A percentile compares a stretch with the other conserved stretches of the same genome.
Conservation (phyloP, 225 moss, liverwort and hornwort species). For the Pseudoscleropodium purum region DNA sequence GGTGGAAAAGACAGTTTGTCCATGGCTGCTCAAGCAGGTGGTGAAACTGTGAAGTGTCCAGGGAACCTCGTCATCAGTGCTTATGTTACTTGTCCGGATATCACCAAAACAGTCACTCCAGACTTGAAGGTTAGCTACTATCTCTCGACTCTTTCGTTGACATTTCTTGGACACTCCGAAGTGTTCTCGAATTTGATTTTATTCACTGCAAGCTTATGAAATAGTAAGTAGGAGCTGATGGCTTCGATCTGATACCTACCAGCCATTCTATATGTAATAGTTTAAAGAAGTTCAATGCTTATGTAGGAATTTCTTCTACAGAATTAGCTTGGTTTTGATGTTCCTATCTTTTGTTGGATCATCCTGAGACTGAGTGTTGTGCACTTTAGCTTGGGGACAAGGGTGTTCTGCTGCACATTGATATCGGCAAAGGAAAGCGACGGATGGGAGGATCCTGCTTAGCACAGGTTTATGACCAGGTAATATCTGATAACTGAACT, state of each 20-base stretch:
- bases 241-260: not conserved
- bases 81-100: constrained; percentile 93
- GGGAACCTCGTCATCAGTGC: constrained; percentile 99
- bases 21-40: constrained; percentile 97
- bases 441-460: constrained; percentile 94
- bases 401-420: constrained; percentile 82
- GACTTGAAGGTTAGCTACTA: constrained; percentile 69
- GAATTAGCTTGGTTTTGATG: not conserved
- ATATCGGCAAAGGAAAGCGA: constrained; percentile 77
- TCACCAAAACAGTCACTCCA: constrained; percentile 91
- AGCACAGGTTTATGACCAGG: constrained; percentile 95
- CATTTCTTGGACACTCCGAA: not conserved
- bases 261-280: not conserved
- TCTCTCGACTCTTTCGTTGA: not conserved
- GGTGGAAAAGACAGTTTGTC: constrained; percentile 98
- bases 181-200: not conserved
- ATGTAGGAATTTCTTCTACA: not conserved
- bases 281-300: not conserved
- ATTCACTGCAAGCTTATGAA: not conserved
- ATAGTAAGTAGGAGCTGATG: not conserved
- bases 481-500: constrained; percentile 3
- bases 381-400: constrained; percentile 61
- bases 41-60: constrained; percentile 93
- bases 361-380: not conserved
- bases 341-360: not conserved